Evolutionary conservation across 148 eudicot genomes (phyloP).

Genomic region (Arctostaphylos glauca): DNA sequence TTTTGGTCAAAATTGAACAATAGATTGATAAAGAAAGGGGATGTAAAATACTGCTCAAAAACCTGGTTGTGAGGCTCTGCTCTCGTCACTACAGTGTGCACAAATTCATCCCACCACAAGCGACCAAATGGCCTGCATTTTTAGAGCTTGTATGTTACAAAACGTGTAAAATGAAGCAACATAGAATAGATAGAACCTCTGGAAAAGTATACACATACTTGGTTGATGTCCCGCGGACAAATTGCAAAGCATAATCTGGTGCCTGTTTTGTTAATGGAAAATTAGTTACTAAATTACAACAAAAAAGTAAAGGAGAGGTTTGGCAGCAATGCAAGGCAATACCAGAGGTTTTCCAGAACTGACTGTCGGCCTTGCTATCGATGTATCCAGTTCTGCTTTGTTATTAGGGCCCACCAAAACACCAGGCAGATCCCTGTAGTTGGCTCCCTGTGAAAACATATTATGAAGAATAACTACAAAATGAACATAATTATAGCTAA

Average conservation of each 20-base stretch:
- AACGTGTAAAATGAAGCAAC: not conserved
- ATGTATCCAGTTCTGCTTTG: constrained; percentile 18
- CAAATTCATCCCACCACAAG: constrained; percentile 26
- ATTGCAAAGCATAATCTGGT: constrained; percentile 28
- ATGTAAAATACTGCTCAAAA: not conserved
- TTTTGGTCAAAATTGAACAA: not conserved
- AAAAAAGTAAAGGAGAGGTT: not conserved
- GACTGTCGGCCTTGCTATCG: constrained; percentile 18
- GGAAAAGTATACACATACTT: constrained; percentile 15
- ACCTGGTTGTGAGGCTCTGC: constrained; percentile 35
- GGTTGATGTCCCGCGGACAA: constrained; percentile 22
- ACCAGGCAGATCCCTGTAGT: constrained; percentile 26
- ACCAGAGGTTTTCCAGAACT: constrained; percentile 32
- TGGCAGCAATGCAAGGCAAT: not conserved
- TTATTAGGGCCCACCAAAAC: constrained; percentile 19
- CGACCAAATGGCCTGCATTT: constrained; percentile 28
- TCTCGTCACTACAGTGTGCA: constrained; percentile 25
- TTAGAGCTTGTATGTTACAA: not conserved
- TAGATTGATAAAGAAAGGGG: not conserved
- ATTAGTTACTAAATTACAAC: not conserved
- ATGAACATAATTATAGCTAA: not conserved
- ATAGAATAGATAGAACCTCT: not conserved
- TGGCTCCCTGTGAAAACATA: constrained; percentile 23
- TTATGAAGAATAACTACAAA: not conserved
- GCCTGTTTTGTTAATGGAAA: constrained; percentile 9